Percentiles rank a stretch among this genome's conserved stretches.
phyloP scores from a whole-genome alignment of 495 filamentous ascomycete genomes.

The Talaromyces proteolyticus region DNA sequence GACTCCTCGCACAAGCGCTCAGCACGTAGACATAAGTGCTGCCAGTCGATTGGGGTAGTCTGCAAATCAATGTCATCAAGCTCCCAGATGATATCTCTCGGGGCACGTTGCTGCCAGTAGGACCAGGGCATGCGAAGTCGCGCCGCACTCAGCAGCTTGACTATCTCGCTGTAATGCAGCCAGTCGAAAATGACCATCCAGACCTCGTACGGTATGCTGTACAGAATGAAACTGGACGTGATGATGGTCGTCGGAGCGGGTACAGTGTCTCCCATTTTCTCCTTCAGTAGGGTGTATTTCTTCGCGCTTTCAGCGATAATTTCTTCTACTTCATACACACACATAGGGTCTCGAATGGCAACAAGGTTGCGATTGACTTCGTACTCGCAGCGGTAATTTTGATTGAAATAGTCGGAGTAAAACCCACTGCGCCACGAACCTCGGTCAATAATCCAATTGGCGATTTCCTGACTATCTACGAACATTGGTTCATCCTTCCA shows the following conservation, averaged over 20 bases:
- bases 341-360: not conserved
- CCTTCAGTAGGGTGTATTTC: not conserved
- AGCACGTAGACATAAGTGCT: conserved; percentile 1
- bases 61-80: not conserved
- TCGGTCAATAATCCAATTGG: conserved; percentile 1
- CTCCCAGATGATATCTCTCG: conserved; percentile 1
- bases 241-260: not conserved
- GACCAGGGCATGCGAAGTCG: not conserved
- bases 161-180: not conserved
- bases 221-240: not conserved
- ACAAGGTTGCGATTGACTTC: not conserved
- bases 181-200: not conserved
- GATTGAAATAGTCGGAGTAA: not conserved
- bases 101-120: not conserved
- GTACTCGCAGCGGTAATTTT: not conserved
- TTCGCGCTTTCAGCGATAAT: conserved; percentile 2
- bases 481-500: not conserved
- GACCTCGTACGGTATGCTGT: not conserved
- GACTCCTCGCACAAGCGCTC: conserved; percentile 3
- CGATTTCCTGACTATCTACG: not conserved
- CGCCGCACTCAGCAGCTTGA: not conserved
- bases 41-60: conserved; percentile 1
- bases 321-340: conserved; percentile 1
- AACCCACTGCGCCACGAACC: not conserved
- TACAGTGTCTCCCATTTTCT: not conserved